A percentile compares a stretch with the other conserved stretches of the same genome.
Conservation (phyloP, 176 grass and related monocot genomes). For the Lolium rigidum region DNA sequence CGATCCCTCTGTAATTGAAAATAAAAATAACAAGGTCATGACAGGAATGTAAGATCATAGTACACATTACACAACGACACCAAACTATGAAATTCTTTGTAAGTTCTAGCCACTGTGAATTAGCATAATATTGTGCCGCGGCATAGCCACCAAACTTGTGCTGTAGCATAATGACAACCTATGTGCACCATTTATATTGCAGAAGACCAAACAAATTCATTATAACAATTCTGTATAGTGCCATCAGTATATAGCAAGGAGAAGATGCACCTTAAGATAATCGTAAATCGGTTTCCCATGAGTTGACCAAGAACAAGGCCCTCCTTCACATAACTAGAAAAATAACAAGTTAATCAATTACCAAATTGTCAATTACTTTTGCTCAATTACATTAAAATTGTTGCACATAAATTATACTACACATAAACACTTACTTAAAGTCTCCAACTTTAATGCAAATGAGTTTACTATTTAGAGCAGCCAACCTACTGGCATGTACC, state of each 20-base stretch:
- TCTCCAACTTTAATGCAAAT: conserved; percentile 86
- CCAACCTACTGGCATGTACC: conserved; percentile 77
- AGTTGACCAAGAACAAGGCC: conserved; percentile 90
- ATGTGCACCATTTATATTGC: conserved; percentile 19
- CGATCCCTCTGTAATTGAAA: conserved; percentile 11
- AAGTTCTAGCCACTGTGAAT: conserved; percentile 14
- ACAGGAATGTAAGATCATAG: conserved; percentile 3
- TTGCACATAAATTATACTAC: conserved; percentile 1
- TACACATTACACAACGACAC: background rate
- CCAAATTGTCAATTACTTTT: conserved; percentile 9
- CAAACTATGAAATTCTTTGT: conserved; percentile 8
- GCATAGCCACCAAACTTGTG: conserved; percentile 15
- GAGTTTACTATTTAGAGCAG: conserved; percentile 78
- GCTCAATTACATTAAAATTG: conserved; percentile 7
- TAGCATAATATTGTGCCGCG: conserved; percentile 9
- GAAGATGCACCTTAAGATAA: conserved; percentile 77
- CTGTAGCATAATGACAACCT: background rate
- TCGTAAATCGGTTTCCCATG: conserved; percentile 79
- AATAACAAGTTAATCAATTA: conserved; percentile 28
- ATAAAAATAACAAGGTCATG: conserved; percentile 23
- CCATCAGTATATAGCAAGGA: conserved; percentile 31
- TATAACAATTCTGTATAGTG: background rate
- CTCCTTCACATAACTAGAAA: conserved; percentile 76
- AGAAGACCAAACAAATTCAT: conserved; percentile 8
- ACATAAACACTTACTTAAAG: conserved; percentile 73